phyloP scores from a whole-genome alignment of 768 basidiomycete species.

The Calocybe indica region DNA sequence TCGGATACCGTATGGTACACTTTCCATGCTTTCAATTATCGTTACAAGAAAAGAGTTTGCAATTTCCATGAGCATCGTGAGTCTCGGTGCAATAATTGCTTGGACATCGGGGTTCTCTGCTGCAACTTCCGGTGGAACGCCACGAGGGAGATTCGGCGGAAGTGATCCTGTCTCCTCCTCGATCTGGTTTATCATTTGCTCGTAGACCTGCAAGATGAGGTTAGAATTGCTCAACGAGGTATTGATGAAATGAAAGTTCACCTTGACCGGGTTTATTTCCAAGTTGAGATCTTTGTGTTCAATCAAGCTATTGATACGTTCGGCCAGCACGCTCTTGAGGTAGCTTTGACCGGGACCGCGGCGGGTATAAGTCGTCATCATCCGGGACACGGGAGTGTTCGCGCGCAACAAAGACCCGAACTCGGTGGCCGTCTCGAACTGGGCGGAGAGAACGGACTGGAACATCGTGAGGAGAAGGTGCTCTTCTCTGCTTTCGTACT shows the following conservation, averaged over 20 bases:
- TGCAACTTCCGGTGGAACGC: slow-evolving; percentile 92
- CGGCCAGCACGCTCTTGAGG: slow-evolving; percentile 94
- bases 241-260: slow-evolving; percentile 20
- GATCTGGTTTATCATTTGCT: slow-evolving; percentile 99
- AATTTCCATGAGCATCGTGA: slow-evolving; percentile 99
- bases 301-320: slow-evolving; percentile 96
- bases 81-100: slow-evolving; percentile 92
- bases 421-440: slow-evolving; percentile 98
- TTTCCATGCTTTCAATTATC: slow-evolving; percentile 98
- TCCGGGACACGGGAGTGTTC: slow-evolving; percentile 97
- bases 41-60: slow-evolving; percentile 96
- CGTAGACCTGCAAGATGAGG: slow-evolving; percentile 68
- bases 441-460: slow-evolving; percentile 95
- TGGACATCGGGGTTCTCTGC: slow-evolving; percentile 94
- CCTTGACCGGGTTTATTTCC: slow-evolving; percentile 99
- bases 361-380: slow-evolving; percentile 99
- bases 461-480: slow-evolving; percentile 99
- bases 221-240: background rate
- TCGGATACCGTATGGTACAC: slow-evolving; percentile 96
- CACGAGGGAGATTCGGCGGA: slow-evolving; percentile 86
- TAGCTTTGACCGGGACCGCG: slow-evolving; percentile 98
- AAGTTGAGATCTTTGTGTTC: slow-evolving; percentile 99
- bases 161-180: slow-evolving; percentile 94
- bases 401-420: slow-evolving; percentile 98
- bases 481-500: slow-evolving; percentile 97